Evolutionary conservation across 306 rosid species (phyloP).

Genomic region (Trifolium dubium): DNA sequence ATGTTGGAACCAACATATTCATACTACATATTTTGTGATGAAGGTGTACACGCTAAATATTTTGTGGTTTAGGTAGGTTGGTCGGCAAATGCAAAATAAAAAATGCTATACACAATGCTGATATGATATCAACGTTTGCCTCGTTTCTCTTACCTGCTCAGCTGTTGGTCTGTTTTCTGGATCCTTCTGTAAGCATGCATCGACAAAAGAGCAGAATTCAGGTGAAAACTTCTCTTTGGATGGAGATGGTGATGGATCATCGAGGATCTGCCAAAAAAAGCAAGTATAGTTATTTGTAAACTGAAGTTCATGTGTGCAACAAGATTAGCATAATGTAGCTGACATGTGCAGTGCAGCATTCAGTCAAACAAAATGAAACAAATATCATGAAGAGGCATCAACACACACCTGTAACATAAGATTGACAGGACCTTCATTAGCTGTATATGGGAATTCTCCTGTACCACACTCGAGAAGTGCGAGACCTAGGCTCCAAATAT

Average conservation of each 20-base stretch:
- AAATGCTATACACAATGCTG: constrained; percentile 24
- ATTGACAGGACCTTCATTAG: constrained; percentile 92
- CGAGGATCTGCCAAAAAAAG: constrained; percentile 73
- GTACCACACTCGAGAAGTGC: constrained; percentile 97
- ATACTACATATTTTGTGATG: no score
- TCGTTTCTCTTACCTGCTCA: constrained; percentile 68
- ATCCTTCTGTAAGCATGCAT: constrained; percentile 89
- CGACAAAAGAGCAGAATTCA: constrained; percentile 89
- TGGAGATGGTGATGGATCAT: constrained; percentile 95
- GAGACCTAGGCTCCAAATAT: constrained; percentile 98
- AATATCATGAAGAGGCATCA: constrained; percentile 19
- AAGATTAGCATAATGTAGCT: constrained; percentile 23
- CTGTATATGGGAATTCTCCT: constrained; percentile 95
- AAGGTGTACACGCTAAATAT: background rate
- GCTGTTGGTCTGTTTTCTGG: constrained; percentile 91
- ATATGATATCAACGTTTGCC: constrained; percentile 28
- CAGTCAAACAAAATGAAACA: constrained; percentile 22
- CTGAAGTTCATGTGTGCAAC: background rate
- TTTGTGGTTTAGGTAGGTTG: background rate
- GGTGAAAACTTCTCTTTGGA: constrained; percentile 78
- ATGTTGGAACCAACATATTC: constrained; percentile 4
- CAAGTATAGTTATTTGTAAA: constrained; percentile 33
- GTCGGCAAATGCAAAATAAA: constrained; percentile 15
- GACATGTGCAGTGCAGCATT: constrained; percentile 2
- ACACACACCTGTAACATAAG: constrained; percentile 91